Evolutionary conservation across 176 grass and related monocot genomes (phyloP), one percentile per base, ranked within the genome.

Genomic region (Oryza nivara): DNA sequence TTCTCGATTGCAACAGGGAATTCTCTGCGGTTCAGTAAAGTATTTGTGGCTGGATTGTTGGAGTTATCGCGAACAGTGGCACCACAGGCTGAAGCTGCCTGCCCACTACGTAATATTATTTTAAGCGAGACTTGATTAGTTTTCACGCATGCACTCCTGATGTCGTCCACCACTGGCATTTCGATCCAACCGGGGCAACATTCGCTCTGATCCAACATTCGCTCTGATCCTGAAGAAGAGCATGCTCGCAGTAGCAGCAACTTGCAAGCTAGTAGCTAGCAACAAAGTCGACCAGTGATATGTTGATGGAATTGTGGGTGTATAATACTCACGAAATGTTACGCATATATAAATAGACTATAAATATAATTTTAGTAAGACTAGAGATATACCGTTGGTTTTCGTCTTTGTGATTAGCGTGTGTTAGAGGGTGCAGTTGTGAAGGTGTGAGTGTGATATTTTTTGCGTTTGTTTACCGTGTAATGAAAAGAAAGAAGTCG

Each of bases 171-270:
- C 46, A 80, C 77, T 11, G 54, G 26, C 70, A 4, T 74, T 11
- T 25, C 70, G 16, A 56, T 73, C 83, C 67, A 47, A 26, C 72
- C 58, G 23, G 67, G 56, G 19, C 1, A 67, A 86, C 88, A 86
- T 89, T 81, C 88, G 83, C 15, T 35, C 34, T 35, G 34, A 35
- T 35, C 34, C 34, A 67, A 86, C 88, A 86, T 89, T 81, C 88
- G 34, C 34, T 82, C 83, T 89, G 78, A 86, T 86, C 88, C 83
- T 12, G 20, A 41, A 60, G 7, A 48, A 34, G 36, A 65, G 7
- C 68, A 54, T 19, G 51, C 4, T 17, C 1, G 51, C 16, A 7
- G 51, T 5, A 41, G 43, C 22, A 54, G 32, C 69, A 28, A 28
- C 52, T 34, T 19, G n/a, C 68, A 28, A 69, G 19, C 7, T 46